Base-by-base conservation (phyloP, 1,284 basidiomycete genomes). In the Rhizopogon parksii region DNA sequence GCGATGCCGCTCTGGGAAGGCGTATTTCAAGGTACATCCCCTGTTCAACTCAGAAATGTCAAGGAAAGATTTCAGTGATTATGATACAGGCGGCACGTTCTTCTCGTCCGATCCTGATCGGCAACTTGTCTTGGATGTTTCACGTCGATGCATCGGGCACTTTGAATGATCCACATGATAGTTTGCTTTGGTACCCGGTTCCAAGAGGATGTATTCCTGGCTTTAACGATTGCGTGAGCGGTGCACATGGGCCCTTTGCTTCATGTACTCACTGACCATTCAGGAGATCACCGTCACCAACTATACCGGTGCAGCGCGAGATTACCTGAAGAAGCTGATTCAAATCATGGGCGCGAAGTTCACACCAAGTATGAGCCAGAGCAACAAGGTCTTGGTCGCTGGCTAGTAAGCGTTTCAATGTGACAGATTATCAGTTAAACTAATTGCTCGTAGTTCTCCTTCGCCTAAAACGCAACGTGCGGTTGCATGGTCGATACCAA, bases 311-410 rank as follows among this genome's bases (percentile, higher is more conserved):
- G 80, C 85, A 46, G 77, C 85, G 2, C 77, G 92, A 4, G 88
- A 93, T 48, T 94, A 95, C 62, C 73, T 95, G 47, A 92, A 91
- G 70, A 83, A 82, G 55, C 72, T 95, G 17, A 89, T 95, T 53
- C 71, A 70, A 5, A 69, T 80, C 6, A 82, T 91, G 76, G 92
- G 91, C 2, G 91, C 79, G 2, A 76, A 70, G 35, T 95, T 92
- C 59, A 91, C 90, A 0, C 80, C 89, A 0, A 86, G 82, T 49
- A 89, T 94, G 82, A 77, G 81, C 0, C 74, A 74, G 2, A 74
- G 73, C 17, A 94, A 91, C 61, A 90, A 85, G 2, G 81, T 84
- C 36, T 79, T 94, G 32, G 78, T 95, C 24, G 89, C 91, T 0
- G 88, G 91, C n/a, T 83, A 78, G 85, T 91, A 68, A 58, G 19